Base-by-base conservation (phyloP, 2,329 filamentous ascomycete species). In the Raffaelea albimanens region DNA sequence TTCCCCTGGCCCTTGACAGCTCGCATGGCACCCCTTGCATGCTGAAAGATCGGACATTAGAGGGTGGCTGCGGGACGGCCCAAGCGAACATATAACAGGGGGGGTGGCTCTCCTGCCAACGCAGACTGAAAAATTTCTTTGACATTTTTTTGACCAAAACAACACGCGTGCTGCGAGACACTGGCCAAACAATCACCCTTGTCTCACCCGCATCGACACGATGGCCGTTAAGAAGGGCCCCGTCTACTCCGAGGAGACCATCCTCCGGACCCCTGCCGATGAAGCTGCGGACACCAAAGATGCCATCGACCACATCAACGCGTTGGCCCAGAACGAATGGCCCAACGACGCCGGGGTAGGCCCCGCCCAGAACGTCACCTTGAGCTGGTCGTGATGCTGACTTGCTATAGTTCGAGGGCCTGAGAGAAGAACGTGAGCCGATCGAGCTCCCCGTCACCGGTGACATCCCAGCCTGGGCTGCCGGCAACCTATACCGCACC, bases 401-500 rank as follows among this genome's bases (percentile, higher is more conserved):
- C 34, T 38, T 16, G 10, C 4, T 43, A 4, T 44, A 87, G 82
- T 88, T 88, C 56, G 76, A 86, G 48, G 76, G 73, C 18, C 69
- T 83, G 39, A 77, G 78, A 13, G 82, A 88, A 56, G 75, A 86
- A 53, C 73, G 72, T 4, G 73, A 75, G 0, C 83, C 85, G 0
- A 66, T 89, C 4, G 68, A 80, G 43, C 72, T 91, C 13, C 57
- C 59, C 0, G 72, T 91, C 5, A 70, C 68, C 34, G 87, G 87
- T 11, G 61, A 62, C 0, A 87, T 93, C 44, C 87, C 87, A 1
- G 50, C 69, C 1, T 90, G 85, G 70, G 79, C 79, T 3, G 80
- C 83, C 2, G 87, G 87, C 1, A 71, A 76, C 2, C 70, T 93
- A 1, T 91, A 83, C 61, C 76, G 87, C 21, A 89, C 83, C 0